A percentile compares a stretch with the other conserved stretches of the same genome.
Evolutionary conservation across 2,329 filamentous ascomycete species (phyloP).

Genomic region (Coniochaeta ligniaria): DNA sequence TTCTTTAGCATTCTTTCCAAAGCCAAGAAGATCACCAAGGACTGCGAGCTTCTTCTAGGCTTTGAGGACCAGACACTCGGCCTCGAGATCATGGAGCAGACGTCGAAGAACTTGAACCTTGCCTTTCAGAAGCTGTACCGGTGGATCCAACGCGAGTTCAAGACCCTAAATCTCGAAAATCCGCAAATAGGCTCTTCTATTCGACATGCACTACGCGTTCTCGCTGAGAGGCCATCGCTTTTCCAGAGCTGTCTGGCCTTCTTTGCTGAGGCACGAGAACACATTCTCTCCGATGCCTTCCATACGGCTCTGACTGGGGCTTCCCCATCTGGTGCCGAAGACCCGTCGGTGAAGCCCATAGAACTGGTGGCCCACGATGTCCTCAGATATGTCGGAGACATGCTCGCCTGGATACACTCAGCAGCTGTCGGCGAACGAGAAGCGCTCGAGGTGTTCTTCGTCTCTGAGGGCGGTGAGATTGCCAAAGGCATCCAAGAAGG

Average conservation of each 20-base stretch:
- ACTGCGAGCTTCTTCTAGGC: constrained; percentile 83
- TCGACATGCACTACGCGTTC: constrained; percentile 71
- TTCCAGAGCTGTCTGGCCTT: constrained; percentile 93
- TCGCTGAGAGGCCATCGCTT: constrained; percentile 81
- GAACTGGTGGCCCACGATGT: constrained; percentile 90
- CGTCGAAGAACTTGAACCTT: constrained; percentile 75
- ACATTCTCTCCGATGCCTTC: constrained; percentile 82
- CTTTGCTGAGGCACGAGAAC: constrained; percentile 84
- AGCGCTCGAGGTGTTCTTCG: constrained; percentile 83
- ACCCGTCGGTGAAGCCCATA: constrained; percentile 73
- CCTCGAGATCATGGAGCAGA: constrained; percentile 85
- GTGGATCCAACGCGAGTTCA: constrained; percentile 93
- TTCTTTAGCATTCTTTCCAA: constrained; percentile 76
- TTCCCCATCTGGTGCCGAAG: constrained; percentile 47
- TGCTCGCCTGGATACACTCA: constrained; percentile 96
- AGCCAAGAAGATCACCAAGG: constrained; percentile 79
- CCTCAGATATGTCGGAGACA: constrained; percentile 87
- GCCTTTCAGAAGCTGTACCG: constrained; percentile 94
- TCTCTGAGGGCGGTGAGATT: constrained; percentile 84
- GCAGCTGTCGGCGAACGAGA: constrained; percentile 90
- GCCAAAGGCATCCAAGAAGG: constrained; percentile 74
- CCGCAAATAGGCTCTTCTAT: constrained; percentile 85
- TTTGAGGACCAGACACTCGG: constrained; percentile 85
- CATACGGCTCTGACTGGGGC: constrained; percentile 78
- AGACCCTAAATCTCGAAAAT: constrained; percentile 85